Conservation (phyloP, 192 early-diverging fungal genomes). For the Entrophospora sp. region DNA sequence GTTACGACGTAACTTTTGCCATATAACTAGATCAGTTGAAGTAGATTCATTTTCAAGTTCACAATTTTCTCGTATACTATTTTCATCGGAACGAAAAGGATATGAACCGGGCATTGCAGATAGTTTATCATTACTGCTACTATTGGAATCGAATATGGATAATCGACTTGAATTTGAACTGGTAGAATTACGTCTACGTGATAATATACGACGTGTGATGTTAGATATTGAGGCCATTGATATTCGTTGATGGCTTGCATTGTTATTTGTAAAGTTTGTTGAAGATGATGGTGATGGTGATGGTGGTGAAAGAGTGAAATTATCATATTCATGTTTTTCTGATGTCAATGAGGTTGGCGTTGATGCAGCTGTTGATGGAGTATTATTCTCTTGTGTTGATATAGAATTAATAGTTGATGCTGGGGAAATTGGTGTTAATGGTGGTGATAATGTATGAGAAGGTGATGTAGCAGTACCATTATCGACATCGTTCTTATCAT, state of each 20-base stretch:
- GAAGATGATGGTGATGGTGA: neutral
- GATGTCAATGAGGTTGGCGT: too few relatives aligned
- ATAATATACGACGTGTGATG: slow-evolving; percentile 3
- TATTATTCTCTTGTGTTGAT: too few relatives aligned
- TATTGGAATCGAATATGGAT: neutral
- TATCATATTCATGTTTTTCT: too few relatives aligned
- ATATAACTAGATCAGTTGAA: neutral
- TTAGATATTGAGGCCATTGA: slow-evolving; percentile 9
- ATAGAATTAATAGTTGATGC: too few relatives aligned
- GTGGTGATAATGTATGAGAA: too few relatives aligned
- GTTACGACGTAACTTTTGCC: slow-evolving; percentile 12
- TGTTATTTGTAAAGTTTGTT: neutral
- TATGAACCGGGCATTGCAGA: neutral
- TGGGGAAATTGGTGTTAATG: too few relatives aligned
- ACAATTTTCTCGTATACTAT: neutral
- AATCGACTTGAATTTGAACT: neutral
- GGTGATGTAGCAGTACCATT: too few relatives aligned
- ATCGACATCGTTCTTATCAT: too few relatives aligned
- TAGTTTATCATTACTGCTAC: neutral
- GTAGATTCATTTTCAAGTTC: neutral
- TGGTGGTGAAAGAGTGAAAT: neutral
- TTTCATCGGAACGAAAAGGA: neutral
- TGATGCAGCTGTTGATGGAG: too few relatives aligned
- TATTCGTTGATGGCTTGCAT: neutral
- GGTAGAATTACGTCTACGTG: slow-evolving; percentile 7